Conservation (phyloP, 2,329 filamentous ascomycete species). For the Colletotrichum paranaense region DNA sequence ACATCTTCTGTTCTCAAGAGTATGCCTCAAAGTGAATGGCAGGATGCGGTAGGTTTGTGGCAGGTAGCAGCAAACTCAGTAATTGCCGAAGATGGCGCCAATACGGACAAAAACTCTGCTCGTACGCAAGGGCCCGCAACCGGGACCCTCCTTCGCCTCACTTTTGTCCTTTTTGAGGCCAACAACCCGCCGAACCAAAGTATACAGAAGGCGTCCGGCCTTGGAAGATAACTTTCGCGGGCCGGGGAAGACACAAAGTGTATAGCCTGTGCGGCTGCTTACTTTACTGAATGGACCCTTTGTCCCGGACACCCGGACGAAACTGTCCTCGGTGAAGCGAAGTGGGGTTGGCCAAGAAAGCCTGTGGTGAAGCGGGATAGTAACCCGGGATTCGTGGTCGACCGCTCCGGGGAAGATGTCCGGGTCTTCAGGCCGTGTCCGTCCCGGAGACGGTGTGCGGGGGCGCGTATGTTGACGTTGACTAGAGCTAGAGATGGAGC, state of each 20-base stretch:
- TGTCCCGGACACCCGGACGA: neutral
- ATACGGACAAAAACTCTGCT: neutral
- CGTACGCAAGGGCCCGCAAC: neutral
- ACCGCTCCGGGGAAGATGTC: slow-evolving; percentile 7
- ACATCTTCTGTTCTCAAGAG: neutral
- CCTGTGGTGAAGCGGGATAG: neutral
- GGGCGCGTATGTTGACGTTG: neutral
- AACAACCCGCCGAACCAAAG: slow-evolving; percentile 5
- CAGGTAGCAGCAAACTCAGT: neutral
- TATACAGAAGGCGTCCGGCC: slow-evolving; percentile 7
- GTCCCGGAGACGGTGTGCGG: neutral
- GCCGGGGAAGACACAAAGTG: neutral
- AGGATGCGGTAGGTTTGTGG: neutral
- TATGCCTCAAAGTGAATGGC: neutral
- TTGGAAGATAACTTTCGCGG: slow-evolving; percentile 18
- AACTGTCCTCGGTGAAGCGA: neutral
- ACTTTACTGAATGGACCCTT: slow-evolving; percentile 3
- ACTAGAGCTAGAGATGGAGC: neutral
- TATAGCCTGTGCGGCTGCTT: neutral
- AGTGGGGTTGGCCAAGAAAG: neutral
- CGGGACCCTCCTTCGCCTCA: slow-evolving; percentile 7
- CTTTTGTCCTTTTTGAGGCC: neutral
- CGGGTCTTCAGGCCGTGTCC: neutral
- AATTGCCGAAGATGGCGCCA: neutral
- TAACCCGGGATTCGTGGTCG: slow-evolving; percentile 18